Percentiles rank a stretch among this genome's conserved stretches.
These are phyloP conservation scores for Pterulicium gracile DNA, from an alignment of 1,284 basidiomycete species.

Conservation along the genomic window DNA sequence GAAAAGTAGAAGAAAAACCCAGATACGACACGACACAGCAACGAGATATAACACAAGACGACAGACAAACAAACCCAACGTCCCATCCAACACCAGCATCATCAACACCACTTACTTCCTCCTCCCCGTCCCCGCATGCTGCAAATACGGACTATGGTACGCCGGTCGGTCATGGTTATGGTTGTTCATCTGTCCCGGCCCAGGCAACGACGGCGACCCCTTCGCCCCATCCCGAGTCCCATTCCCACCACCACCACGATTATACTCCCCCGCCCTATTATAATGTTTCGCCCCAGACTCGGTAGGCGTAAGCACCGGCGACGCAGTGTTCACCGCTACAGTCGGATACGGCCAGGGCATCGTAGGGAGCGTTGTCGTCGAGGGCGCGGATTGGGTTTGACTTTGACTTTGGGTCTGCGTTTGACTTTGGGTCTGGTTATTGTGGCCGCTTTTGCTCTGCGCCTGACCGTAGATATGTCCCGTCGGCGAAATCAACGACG, in stretches of 20 bases:
- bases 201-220: not conserved
- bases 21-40: not conserved
- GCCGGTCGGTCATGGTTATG: not conserved
- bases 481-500: no score
- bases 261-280: not conserved
- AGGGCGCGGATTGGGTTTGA: no score
- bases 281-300: not conserved
- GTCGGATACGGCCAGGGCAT: constrained; percentile 39
- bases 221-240: not conserved
- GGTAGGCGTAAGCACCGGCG: constrained; percentile 23
- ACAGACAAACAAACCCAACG: not conserved
- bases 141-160: no score
- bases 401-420: no score
- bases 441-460: no score
- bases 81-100: not conserved
- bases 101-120: not conserved
- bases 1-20: not conserved
- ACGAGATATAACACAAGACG: not conserved
- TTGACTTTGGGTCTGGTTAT: no score
- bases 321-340: constrained; percentile 25
- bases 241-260: not conserved
- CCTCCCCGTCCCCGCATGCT: not conserved
- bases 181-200: not conserved
- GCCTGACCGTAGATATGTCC: no score
- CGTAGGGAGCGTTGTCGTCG: constrained; percentile 12